Percentiles rank a stretch among this genome's conserved stretches.
Evolutionary conservation across 2,329 filamentous ascomycete species (phyloP).

Genomic region (Chaetomium sp.): DNA sequence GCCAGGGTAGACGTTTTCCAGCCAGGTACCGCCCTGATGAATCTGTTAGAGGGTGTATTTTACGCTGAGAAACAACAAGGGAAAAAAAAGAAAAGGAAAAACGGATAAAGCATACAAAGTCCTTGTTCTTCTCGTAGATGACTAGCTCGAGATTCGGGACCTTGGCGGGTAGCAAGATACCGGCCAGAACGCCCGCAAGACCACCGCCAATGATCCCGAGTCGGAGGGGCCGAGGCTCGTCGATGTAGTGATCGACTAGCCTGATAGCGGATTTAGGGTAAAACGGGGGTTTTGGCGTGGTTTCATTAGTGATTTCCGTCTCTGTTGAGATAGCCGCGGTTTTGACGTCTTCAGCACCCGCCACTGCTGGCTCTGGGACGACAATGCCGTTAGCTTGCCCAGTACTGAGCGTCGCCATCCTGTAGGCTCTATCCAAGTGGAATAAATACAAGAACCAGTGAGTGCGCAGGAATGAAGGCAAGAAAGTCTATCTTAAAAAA

Average conservation of each 20-base stretch:
- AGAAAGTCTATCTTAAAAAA: too few relatives aligned
- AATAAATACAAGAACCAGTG: too few relatives aligned
- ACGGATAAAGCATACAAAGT: slow-evolving; percentile 47
- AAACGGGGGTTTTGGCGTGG: background rate
- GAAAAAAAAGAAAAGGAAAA: background rate
- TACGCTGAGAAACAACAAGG: background rate
- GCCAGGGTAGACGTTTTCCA: slow-evolving; percentile 55
- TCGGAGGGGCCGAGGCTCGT: slow-evolving; percentile 41
- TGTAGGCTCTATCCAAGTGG: too few relatives aligned
- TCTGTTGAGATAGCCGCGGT: too few relatives aligned
- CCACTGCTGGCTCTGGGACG: too few relatives aligned
- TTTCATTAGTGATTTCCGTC: background rate
- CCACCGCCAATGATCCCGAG: slow-evolving; percentile 61
- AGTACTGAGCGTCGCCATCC: too few relatives aligned
- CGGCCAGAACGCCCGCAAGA: slow-evolving; percentile 56
- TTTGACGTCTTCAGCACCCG: too few relatives aligned
- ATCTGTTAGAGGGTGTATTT: background rate
- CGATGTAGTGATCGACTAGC: slow-evolving; percentile 36
- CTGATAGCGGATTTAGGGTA: slow-evolving; percentile 21
- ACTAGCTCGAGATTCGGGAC: slow-evolving; percentile 60
- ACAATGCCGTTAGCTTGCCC: too few relatives aligned
- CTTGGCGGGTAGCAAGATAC: slow-evolving; percentile 60
- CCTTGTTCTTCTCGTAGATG: slow-evolving; percentile 62
- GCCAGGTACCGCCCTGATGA: slow-evolving; percentile 43
- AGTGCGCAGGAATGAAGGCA: too few relatives aligned